phyloP scores from a whole-genome alignment of 371 early-diverging fungal genomes.

The Coemansia sp. region DNA sequence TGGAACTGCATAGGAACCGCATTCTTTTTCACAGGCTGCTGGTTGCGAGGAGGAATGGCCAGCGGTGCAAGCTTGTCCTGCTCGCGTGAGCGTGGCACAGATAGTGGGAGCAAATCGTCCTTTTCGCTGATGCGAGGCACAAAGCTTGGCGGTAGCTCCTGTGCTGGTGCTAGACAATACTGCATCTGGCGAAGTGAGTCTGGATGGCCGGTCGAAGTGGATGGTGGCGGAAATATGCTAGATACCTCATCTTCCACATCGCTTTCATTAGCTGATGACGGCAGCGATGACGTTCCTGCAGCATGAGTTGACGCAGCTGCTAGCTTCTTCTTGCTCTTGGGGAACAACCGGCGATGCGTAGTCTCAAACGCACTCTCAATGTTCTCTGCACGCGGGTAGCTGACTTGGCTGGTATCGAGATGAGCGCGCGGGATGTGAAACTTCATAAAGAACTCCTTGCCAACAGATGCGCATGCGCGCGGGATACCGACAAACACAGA shows the following conservation, averaged over 20 bases:
- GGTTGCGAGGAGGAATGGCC: neutral
- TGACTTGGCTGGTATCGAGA: conserved; percentile 29
- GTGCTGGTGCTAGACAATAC: conserved; percentile 18
- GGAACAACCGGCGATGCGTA: neutral
- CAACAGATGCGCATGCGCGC: neutral
- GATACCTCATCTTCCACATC: neutral
- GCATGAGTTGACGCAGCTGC: neutral
- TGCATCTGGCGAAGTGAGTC: conserved; percentile 5
- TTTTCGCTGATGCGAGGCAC: conserved; percentile 7
- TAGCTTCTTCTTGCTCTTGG: neutral
- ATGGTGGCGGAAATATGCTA: neutral
- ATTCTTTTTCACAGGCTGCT: neutral
- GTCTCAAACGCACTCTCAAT: conserved; percentile 27
- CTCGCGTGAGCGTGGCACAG: neutral
- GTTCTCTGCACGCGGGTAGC: conserved; percentile 18
- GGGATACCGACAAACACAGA: conserved; percentile 9
- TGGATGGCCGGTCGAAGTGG: neutral
- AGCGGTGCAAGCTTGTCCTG: neutral
- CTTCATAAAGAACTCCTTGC: conserved; percentile 30
- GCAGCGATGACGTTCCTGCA: neutral
- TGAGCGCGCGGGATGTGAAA: conserved; percentile 36
- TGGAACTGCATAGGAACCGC: conserved; percentile 34
- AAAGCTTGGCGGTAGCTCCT: neutral
- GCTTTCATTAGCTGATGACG: neutral
- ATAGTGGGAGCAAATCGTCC: neutral